Evolutionary conservation across 139 green algal genomes (phyloP), one percentile per base, ranked within the genome.

Genomic region (Parachlorella kessleri): DNA sequence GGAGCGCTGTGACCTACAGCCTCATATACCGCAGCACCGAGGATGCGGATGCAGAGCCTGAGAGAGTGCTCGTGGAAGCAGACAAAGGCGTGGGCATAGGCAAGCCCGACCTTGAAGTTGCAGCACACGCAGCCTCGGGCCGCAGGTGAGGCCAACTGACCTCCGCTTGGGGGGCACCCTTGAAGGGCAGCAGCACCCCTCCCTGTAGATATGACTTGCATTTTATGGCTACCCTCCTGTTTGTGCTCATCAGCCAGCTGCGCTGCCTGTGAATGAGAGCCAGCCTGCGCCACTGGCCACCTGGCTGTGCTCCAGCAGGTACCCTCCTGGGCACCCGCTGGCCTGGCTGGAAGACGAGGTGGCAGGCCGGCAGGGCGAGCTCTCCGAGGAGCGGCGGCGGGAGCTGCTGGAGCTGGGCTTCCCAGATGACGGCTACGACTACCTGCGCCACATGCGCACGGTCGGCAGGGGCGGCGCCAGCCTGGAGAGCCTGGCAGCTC

Each of bases 341-440:
- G 55, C 84, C 1, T 90, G 80, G 81, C 70, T 92, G 33, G 59
- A 90, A n/a, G 84, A 84, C 30, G 73, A 84, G 24, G 66, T 70
- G 39, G 28, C 10, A 68, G 64, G 10, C 9, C 26, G 30, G 10
- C 40, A 5, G 4, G 66, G 37, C 4, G 24, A 33, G 24, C 55
- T 91, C 28, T 65, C 77, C 6, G 90, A 92, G 39, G 90, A 83
- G 26, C 86, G 84, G 64, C 83, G 92, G 3, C 79, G 79, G 2
- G 93, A 97, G 83, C 84, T 96, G 18, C 70, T 97, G 37, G 80
- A 88, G 68, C 84, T 94, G 39, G 94, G 96, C 8, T 93, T 99
- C 38, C 95, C 96, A 23, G 93, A 98, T 70, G 96, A 99, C 55
- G 96, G 96, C 4, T 99, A 99, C 81, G 94, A 99, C 82, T 99